Evolutionary conservation across 1,284 basidiomycete species (phyloP), one percentile per base, ranked within the genome.

Genomic region (Tausonia pullulans): DNA sequence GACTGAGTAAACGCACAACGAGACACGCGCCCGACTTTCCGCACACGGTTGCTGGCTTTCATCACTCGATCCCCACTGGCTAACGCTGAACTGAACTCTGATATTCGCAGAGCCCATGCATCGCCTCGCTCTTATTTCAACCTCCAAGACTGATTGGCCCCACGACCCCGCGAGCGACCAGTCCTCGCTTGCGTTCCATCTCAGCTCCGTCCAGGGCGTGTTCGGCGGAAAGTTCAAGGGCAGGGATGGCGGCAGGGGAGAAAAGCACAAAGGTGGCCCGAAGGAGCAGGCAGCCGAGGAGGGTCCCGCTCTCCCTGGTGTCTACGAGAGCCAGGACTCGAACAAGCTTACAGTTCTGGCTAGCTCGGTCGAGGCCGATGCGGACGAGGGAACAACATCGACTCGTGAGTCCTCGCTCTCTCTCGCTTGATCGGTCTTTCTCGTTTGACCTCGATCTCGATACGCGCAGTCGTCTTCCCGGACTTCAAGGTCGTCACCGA

Each of bases 91-190:
- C 41, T 48, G 13, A 52, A 14, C 16, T 14, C 51, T 41, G 16
- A 41, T 11, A 27, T 48, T 2, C 60, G 8, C 60, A 65, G 64
- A 65, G 52, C 50, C 64, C 4, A 65, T 65, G 64, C 55, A 62
- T n/a, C 64, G 64, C 3, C 57, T 65, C 7, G 54, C 60, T 6
- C n/a, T 65, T 14, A 88, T 96, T 63, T 92, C 90, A 1, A 94
- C 90, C 0, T 90, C 89, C 13, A 86, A 88, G 77, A 81, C 84
- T 43, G 89, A 95, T 76, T 95, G 91, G 92, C 81, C 83, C 50
- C 80, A 80, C 51, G 85, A 90, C 61, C 83, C 94, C 11, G 56
- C 72, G 10, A 81, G 84, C 64, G 84, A 81, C 39, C 76, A 80
- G 50, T 82, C 81, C 67, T 83, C 86, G 7, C 82, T 92, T 45